Evolutionary conservation across 148 eudicot genomes (phyloP), one percentile per base, ranked within the genome.

Genomic region (Dysphania ambrosioides): DNA sequence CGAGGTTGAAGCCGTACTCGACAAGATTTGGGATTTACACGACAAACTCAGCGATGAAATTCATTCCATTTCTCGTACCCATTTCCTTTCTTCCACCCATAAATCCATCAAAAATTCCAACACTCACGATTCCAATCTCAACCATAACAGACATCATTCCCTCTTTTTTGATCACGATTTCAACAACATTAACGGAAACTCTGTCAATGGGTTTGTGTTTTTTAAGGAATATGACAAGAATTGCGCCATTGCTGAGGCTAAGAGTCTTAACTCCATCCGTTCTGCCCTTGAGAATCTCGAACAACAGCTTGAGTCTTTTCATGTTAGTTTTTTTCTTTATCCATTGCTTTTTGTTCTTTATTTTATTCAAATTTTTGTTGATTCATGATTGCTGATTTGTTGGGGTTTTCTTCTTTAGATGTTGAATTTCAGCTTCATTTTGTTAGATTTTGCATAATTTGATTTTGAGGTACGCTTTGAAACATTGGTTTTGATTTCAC

Each of bases 1-100:
- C 47, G 97, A 88, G 71, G 82, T 90, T 36, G 97, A 94, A 72
- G 82, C 87, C 5, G 86, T 87, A 4, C 81, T 94, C 0, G 97
- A 91, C 72, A 91, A 91, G 71, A 87, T 91, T 6, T 94, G 98
- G 98, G 97, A 94, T 71, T 64, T 92, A 15, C 97, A 92, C 81
- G 97, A 92, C 82, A 92, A 90, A 76, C 90, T 94, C 61, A 94
- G 98, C 81, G 98, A 94, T 75, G 95, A 95, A 26, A 94, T 94
- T 69, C 98, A 84, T 84, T 82, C 97, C 0, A 82, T 92, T 60
- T 88, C 97, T 40, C 77, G 96, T 40, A 74, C 90, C 75, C 96
- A 95, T 72, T 95, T 87, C 80, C 80, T 89, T 56, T 80, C 77
- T 35, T 84, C 93, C 77, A 41, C 88, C n/a, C n/a, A n/a, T 70